A percentile compares a stretch with the other conserved stretches of the same genome.
Conservation (phyloP, 2,329 filamentous ascomycete genomes). For the Alternaria conjuncta region DNA sequence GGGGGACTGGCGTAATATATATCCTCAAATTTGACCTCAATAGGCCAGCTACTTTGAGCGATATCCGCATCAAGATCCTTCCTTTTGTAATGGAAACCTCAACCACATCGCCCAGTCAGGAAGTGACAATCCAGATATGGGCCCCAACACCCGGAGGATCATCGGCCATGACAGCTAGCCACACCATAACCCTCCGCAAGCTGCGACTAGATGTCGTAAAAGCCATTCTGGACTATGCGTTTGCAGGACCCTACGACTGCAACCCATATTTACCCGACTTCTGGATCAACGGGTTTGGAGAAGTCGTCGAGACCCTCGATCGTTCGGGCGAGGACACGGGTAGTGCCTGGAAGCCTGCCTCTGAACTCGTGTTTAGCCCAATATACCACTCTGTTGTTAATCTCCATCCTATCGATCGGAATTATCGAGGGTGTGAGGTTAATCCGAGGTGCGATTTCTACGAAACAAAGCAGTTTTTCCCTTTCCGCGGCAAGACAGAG, state of each 20-base stretch:
- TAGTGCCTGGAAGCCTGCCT: neutral
- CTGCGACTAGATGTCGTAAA: neutral
- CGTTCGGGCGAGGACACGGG: neutral
- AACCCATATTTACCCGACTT: no score
- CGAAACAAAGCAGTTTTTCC: neutral
- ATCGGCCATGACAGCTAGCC: neutral
- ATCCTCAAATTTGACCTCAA: neutral
- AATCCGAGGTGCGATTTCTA: no score
- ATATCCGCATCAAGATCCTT: neutral
- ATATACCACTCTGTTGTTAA: neutral
- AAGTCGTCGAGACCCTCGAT: neutral
- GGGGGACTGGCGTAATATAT: fast-evolving
- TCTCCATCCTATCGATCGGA: neutral
- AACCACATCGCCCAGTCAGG: neutral
- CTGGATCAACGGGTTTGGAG: neutral
- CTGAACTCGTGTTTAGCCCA: no score
- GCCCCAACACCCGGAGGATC: neutral
- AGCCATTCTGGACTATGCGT: neutral
- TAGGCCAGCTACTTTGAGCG: neutral
- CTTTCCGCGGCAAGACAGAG: no score
- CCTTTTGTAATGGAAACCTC: neutral
- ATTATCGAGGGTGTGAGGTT: neutral
- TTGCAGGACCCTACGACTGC: no score
- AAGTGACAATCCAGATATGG: neutral
- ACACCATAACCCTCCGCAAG: neutral